A percentile compares a stretch with the other conserved stretches of the same genome.
Evolutionary conservation across 2,329 filamentous ascomycete species (phyloP).

Genomic region (Arachnomyces sp.): DNA sequence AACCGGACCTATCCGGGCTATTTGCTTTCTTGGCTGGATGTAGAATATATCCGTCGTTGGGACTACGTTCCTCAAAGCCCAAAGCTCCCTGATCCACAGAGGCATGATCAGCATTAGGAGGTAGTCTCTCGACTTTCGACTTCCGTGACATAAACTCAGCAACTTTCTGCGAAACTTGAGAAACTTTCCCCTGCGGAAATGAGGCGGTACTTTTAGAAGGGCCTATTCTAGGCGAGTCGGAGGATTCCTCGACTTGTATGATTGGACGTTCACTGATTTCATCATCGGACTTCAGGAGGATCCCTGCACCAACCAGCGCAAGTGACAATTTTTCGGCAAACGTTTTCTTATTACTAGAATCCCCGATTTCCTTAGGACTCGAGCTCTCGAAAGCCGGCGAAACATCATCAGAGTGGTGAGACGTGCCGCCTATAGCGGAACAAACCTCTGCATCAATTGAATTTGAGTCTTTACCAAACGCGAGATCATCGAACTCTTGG

Average conservation of each 20-base stretch:
- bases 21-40: no score
- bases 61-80: no score
- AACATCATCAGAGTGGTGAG: no score
- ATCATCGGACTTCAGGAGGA: background rate
- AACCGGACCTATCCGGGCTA: no score
- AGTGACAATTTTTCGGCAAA: conserved; percentile 7
- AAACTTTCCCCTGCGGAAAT: background rate
- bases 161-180: conserved; percentile 13
- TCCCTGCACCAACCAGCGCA: conserved; percentile 3
- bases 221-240: background rate
- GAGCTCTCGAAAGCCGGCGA: no score
- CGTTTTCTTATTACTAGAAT: no score
- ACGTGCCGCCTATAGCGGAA: no score
- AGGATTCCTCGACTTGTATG: background rate
- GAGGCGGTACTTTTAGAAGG: background rate
- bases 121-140: background rate
- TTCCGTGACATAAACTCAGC: conserved; percentile 13
- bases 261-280: background rate
- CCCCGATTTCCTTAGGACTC: no score
- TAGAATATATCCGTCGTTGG: no score
- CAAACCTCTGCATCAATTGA: no score
- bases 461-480: no score
- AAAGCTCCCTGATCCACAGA: background rate
- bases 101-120: background rate
- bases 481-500: no score